These are phyloP conservation scores for Termitomyces sp. DNA, from an alignment of 768 basidiomycete species.

Conservation along the genomic window DNA sequence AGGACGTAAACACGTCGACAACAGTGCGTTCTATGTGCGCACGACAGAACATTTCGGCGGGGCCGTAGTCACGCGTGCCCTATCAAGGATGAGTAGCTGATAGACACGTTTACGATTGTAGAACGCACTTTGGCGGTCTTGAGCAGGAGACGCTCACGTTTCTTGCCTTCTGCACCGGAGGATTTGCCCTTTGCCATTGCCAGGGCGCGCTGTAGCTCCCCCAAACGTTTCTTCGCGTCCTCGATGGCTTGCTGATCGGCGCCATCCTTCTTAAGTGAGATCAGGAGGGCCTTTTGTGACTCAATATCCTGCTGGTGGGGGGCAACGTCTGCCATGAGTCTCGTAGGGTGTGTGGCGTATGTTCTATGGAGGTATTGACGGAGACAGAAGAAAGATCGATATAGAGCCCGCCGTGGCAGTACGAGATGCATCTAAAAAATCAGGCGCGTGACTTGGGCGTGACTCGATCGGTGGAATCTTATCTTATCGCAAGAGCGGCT, in stretches of 20 bases:
- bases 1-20: constrained; percentile 81
- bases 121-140: constrained; percentile 88
- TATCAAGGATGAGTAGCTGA: constrained; percentile 24
- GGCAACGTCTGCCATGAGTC: constrained; percentile 18
- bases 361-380: constrained; percentile 15
- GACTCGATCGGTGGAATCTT: neutral
- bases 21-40: constrained; percentile 87
- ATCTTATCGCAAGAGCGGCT: constrained; percentile 1
- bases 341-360: neutral
- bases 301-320: constrained; percentile 51
- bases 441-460: constrained; percentile 5
- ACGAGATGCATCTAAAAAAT: constrained; percentile 5
- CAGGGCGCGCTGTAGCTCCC: constrained; percentile 58
- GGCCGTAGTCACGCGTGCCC: constrained; percentile 95
- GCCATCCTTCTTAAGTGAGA: constrained; percentile 53
- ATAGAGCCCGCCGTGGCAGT: constrained; percentile 6
- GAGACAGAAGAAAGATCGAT: constrained; percentile 28
- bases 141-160: constrained; percentile 67
- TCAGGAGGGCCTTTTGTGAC: constrained; percentile 50
- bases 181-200: constrained; percentile 36
- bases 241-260: constrained; percentile 47
- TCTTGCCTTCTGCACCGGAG: constrained; percentile 27
- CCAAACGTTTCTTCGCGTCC: constrained; percentile 62
- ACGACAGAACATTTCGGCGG: constrained; percentile 88
- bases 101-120: constrained; percentile 1